Evolutionary conservation across 2,329 filamentous ascomycete species (phyloP).

Genomic region (Fusarium udum): DNA sequence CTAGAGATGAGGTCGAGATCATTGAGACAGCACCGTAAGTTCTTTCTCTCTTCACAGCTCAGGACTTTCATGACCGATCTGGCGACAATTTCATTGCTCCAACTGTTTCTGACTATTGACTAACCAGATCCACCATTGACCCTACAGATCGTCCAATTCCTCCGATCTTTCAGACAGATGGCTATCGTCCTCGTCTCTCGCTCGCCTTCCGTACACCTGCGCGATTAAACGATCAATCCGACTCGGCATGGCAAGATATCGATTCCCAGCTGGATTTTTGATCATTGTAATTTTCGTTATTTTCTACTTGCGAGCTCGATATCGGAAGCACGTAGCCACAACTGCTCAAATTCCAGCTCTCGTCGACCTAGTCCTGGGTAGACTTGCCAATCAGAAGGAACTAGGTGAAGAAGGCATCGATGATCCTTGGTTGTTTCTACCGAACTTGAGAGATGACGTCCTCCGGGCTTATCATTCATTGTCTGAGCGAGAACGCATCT

Average conservation of each 20-base stretch:
- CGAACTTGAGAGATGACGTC: constrained; percentile 91
- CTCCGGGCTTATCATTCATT: constrained; percentile 83
- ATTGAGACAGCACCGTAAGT: constrained; percentile 64
- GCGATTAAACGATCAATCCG: constrained; percentile 80
- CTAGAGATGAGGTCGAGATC: constrained; percentile 67
- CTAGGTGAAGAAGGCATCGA: constrained; percentile 73
- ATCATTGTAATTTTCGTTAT: constrained; percentile 59
- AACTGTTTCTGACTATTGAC: constrained; percentile 69
- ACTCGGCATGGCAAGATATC: constrained; percentile 85
- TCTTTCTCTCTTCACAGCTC: constrained; percentile 26
- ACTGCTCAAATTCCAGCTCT: constrained; percentile 81
- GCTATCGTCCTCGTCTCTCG: constrained; percentile 88
- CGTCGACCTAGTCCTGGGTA: constrained; percentile 84
- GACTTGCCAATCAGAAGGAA: constrained; percentile 84
- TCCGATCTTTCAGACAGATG: constrained; percentile 67
- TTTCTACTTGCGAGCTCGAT: constrained; percentile 71
- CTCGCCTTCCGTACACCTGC: constrained; percentile 87
- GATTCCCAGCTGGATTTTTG: constrained; percentile 80
- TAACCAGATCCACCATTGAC: constrained; percentile 84
- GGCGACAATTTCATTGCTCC: constrained; percentile 35
- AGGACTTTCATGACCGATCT: constrained; percentile 20
- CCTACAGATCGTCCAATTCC: constrained; percentile 77
- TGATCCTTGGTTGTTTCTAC: constrained; percentile 85
- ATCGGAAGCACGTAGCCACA: constrained; percentile 70
- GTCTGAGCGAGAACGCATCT: constrained; percentile 79